Percentiles rank a stretch among this genome's conserved stretches.
These are phyloP conservation scores for Sisymbrium altissimum DNA, from an alignment of 345 rosid species.

Conservation along the genomic window DNA sequence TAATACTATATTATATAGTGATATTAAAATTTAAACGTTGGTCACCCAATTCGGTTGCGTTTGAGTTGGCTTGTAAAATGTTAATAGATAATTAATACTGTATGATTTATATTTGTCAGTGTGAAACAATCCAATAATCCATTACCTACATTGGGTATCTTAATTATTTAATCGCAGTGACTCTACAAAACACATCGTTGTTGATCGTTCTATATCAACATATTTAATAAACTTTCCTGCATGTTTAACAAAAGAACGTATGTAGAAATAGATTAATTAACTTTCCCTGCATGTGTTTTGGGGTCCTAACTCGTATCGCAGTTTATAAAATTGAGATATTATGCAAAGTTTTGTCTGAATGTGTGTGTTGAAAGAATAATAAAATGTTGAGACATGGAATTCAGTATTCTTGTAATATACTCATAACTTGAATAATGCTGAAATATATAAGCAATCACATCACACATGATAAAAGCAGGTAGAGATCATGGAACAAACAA, in stretches of 20 bases:
- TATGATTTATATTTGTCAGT: background rate
- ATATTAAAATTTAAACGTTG: background rate
- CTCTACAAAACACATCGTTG: background rate
- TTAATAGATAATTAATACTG: background rate
- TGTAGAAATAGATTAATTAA: background rate
- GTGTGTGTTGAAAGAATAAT: background rate
- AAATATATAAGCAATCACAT: background rate
- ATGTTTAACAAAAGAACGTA: background rate
- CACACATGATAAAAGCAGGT: background rate
- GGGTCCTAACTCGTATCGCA: background rate
- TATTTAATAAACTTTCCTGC: background rate
- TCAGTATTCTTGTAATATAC: background rate
- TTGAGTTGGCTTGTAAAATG: background rate
- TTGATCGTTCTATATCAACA: background rate
- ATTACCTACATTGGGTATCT: background rate
- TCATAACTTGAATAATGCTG: background rate
- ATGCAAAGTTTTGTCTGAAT: background rate
- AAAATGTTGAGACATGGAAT: background rate
- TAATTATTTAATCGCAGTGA: background rate
- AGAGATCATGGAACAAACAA: background rate
- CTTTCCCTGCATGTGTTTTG: background rate
- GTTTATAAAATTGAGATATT: background rate
- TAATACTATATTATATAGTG: background rate
- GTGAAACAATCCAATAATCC: background rate
- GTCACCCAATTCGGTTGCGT: conserved; percentile 1